A percentile compares a stretch with the other conserved stretches of the same genome.
phyloP scores from a whole-genome alignment of 305 asterid species.

The Euphrasia arctica region DNA sequence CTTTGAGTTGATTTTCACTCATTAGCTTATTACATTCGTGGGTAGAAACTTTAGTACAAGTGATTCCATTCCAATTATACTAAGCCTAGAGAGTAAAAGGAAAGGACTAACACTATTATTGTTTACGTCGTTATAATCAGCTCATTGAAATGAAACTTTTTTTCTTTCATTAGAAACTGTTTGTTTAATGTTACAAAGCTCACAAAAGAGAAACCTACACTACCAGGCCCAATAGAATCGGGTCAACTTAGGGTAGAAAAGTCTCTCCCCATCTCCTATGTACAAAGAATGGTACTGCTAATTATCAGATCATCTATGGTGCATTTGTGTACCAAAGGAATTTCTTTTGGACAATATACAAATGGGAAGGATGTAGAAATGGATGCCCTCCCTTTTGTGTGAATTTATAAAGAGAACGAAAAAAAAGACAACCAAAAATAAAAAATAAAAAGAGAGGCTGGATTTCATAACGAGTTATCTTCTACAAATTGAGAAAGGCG shows the following conservation, averaged over 20 bases:
- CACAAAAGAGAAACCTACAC: conserved; percentile 20
- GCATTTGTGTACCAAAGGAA: conserved; percentile 43
- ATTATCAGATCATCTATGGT: conserved; percentile 36
- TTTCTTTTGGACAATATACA: conserved; percentile 31
- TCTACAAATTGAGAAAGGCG: conserved; percentile 28
- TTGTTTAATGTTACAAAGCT: conserved; percentile 26
- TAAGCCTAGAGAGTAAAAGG: too few species aligned
- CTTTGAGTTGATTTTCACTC: too few species aligned
- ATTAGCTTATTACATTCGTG: too few species aligned
- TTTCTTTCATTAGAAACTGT: conserved; percentile 27
- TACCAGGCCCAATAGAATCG: conserved; percentile 2
- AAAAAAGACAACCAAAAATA: conserved; percentile 3
- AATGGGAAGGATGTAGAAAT: conserved; percentile 40
- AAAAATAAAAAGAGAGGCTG: conserved; percentile 17
- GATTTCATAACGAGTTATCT: conserved; percentile 33
- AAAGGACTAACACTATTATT: too few species aligned
- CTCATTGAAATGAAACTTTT: neutral
- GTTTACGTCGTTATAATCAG: too few species aligned
- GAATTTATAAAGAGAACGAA: neutral
- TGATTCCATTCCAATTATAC: too few species aligned
- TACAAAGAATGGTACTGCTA: conserved; percentile 50
- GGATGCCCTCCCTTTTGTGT: conserved; percentile 34
- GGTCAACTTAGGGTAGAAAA: neutral
- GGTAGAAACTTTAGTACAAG: too few species aligned
- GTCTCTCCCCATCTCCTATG: conserved; percentile 22